These are phyloP conservation scores for Pyracantha coccinea DNA, from an alignment of 331 rosid genomes.

Conservation along the genomic window DNA sequence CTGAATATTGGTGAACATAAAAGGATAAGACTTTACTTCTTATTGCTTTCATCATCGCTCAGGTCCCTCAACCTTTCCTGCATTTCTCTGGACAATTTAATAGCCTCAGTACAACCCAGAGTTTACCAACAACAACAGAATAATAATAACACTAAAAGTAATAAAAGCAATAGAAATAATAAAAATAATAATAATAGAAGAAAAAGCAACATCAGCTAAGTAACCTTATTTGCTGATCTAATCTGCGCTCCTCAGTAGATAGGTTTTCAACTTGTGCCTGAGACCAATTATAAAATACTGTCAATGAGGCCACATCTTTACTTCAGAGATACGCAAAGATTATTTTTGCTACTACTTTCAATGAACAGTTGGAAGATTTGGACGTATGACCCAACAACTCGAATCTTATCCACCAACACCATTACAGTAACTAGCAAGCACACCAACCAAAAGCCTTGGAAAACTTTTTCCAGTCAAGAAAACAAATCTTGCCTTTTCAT, in stretches of 20 bases:
- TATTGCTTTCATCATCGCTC: constrained; percentile 88
- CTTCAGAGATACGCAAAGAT: neutral
- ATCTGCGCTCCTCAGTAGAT: constrained; percentile 52
- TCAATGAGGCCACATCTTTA: constrained; percentile 4
- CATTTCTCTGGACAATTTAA: constrained; percentile 71
- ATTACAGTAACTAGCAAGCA: neutral
- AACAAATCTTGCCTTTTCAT: neutral
- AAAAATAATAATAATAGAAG: neutral
- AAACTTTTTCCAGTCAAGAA: neutral
- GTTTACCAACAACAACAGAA: neutral
- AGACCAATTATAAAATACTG: constrained; percentile 9
- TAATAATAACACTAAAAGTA: neutral
- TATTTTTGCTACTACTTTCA: neutral
- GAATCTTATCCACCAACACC: neutral
- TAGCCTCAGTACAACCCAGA: constrained; percentile 17
- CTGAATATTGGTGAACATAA: constrained; percentile 11
- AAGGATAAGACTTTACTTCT: constrained; percentile 42
- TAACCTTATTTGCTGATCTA: constrained; percentile 89
- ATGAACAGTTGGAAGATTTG: neutral
- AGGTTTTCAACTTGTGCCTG: constrained; percentile 89
- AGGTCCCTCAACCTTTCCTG: constrained; percentile 75
- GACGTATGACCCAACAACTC: neutral
- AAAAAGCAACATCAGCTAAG: constrained; percentile 10
- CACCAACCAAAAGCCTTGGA: neutral
- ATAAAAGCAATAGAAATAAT: constrained; percentile 4